These are phyloP conservation scores for Trametes coccinea DNA, from an alignment of 768 basidiomycete genomes.

Conservation along the genomic window DNA sequence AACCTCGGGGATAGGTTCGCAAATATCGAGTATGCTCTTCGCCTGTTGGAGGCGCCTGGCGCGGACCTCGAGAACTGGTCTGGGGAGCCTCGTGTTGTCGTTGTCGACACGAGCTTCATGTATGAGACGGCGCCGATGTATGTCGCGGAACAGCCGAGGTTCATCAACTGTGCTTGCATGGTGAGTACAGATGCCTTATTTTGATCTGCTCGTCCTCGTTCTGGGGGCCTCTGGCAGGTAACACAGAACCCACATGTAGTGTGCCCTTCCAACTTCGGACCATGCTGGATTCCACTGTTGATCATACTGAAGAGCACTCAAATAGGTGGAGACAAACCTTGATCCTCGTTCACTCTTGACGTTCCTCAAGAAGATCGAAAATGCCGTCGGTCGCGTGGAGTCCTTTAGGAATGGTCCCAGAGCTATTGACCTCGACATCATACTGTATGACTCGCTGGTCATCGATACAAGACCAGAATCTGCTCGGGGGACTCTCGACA, in stretches of 20 bases:
- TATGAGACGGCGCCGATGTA: slow-evolving; percentile 98
- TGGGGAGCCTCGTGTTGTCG: slow-evolving; percentile 31
- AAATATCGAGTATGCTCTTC: slow-evolving; percentile 79
- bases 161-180: slow-evolving; percentile 89
- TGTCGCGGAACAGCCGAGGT: slow-evolving; percentile 83
- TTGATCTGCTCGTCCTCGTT: too few relatives aligned
- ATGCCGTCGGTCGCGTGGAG: slow-evolving; percentile 71
- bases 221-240: too few relatives aligned
- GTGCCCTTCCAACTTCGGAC: too few relatives aligned
- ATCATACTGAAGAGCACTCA: not conserved
- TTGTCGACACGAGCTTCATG: slow-evolving; percentile 83
- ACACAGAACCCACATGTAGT: too few relatives aligned
- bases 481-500: slow-evolving; percentile 45
- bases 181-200: slow-evolving; percentile 46
- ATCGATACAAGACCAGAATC: slow-evolving; percentile 56
- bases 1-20: slow-evolving; percentile 87
- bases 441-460: slow-evolving; percentile 66
- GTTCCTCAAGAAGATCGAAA: slow-evolving; percentile 74
- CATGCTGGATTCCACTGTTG: not conserved
- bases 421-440: slow-evolving; percentile 85
- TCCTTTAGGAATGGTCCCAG: slow-evolving; percentile 85
- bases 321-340: slow-evolving; percentile 75
- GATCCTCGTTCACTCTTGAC: slow-evolving; percentile 56
- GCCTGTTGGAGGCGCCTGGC: slow-evolving; percentile 58
- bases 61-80: slow-evolving; percentile 20